These are phyloP conservation scores for Zymoseptoria ardabiliae DNA, from an alignment of 2,329 filamentous ascomycete species.

Conservation along the genomic window DNA sequence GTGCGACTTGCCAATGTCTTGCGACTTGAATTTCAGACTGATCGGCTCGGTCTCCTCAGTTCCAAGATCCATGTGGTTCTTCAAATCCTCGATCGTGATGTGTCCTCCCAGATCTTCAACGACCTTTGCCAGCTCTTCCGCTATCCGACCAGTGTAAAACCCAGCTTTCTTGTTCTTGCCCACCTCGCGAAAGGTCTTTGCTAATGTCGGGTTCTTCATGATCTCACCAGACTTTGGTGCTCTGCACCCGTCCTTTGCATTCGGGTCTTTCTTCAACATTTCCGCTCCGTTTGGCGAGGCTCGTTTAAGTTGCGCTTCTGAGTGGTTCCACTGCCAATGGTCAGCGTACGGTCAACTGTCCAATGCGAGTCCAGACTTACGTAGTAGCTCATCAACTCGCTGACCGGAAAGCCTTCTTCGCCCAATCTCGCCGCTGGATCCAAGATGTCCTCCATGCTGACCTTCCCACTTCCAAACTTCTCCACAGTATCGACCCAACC, in stretches of 20 bases:
- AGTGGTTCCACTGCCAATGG: constrained; percentile 57
- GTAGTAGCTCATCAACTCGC: constrained; percentile 62
- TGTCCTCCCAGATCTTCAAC: constrained; percentile 69
- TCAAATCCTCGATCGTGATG: constrained; percentile 71
- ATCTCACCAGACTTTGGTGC: constrained; percentile 76
- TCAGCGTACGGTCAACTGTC: background rate
- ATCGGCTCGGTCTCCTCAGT: constrained; percentile 81
- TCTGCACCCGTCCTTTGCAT: constrained; percentile 60
- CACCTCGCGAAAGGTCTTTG: constrained; percentile 70
- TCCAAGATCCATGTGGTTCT: constrained; percentile 63
- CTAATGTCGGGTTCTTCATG: constrained; percentile 76
- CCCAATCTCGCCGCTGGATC: constrained; percentile 76
- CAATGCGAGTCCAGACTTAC: constrained; percentile 45
- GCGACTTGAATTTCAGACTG: constrained; percentile 49
- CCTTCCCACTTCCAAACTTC: constrained; percentile 79
- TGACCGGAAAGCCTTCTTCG: constrained; percentile 84
- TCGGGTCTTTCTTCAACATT: constrained; percentile 72
- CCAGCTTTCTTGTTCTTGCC: constrained; percentile 77
- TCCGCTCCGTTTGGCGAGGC: constrained; percentile 83
- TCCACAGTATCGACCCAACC: constrained; percentile 89
- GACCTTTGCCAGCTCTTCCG: constrained; percentile 71
- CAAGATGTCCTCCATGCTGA: constrained; percentile 70
- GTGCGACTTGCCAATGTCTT: constrained; percentile 53
- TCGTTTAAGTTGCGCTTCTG: constrained; percentile 55
- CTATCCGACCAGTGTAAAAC: constrained; percentile 82